Base-by-base conservation (phyloP, 768 basidiomycete species). In the Leccinum variicolor region DNA sequence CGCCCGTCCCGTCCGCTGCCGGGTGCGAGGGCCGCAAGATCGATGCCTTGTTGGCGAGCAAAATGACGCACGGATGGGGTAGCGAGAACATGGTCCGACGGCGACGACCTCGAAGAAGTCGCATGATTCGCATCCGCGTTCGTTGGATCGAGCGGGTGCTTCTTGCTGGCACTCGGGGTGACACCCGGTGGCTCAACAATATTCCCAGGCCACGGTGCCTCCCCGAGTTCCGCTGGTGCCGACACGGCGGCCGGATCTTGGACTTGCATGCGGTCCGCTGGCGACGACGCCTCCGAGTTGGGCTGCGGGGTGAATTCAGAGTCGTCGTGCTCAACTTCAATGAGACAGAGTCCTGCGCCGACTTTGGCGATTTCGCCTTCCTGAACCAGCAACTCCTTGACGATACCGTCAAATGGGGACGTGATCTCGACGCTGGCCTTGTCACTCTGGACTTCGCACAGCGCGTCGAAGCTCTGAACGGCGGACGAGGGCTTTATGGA, bases 371-470 rank as follows among this genome's bases (percentile, higher is more conserved):
- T 79, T 67, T 91, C 83, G 19, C 92, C 92, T 68, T 92, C 90
- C 61, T 85, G 74, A 17, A 92, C 90, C 1, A 91, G 76, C 6
- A 94, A 72, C 61, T 89, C 80, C 59, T 81, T 84, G 49, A 94
- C 75, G 31, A 85, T 75, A 6, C 92, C 92, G 43, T 92, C 87
- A 65, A 81, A 93, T 2, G 92, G 92, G 56, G 87, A 88, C 3
- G 92, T 94, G 55, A 95, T 93, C 71, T 94, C 92, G 25, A 94
- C 92, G 71, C 85, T 89, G 1, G 91, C 92, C 71, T 94, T 94
- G 81, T 94, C 92, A 60, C 86, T 89, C 74, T 93, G 91, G 3
- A 94, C 91, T 60, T 94, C 92, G 66, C 90, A 92, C 5, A 93
- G 75, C 17, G 79, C 71, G 50, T 90, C 89, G 64, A 94, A 94